phyloP scores from a whole-genome alignment of 2,329 filamentous ascomycete species.

The Cladosporium colombiae region DNA sequence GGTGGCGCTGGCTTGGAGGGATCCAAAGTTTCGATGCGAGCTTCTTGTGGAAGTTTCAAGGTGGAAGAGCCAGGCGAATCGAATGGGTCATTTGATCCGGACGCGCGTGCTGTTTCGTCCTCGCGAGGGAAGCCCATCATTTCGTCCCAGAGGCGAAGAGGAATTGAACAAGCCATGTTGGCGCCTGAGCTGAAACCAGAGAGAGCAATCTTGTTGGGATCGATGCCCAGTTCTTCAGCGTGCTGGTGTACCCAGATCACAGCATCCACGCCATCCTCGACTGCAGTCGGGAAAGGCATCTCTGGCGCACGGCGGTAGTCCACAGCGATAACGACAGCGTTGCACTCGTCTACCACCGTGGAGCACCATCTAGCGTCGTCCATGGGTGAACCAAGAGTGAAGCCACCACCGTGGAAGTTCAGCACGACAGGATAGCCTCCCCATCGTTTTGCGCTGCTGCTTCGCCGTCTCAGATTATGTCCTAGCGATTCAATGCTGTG shows the following conservation, averaged over 20 bases:
- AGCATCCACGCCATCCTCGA: slow-evolving; percentile 65
- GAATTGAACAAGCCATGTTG: slow-evolving; percentile 64
- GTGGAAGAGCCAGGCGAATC: slow-evolving; percentile 8
- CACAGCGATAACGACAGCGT: slow-evolving; percentile 61
- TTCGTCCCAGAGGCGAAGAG: slow-evolving; percentile 57
- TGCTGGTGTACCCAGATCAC: slow-evolving; percentile 60
- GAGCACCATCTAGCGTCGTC: slow-evolving; percentile 64
- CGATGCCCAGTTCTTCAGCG: slow-evolving; percentile 58
- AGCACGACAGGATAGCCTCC: slow-evolving; percentile 57
- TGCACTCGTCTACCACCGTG: slow-evolving; percentile 56
- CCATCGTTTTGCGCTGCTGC: slow-evolving; percentile 41
- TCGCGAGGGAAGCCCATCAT: slow-evolving; percentile 36
- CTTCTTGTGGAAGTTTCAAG: slow-evolving; percentile 1
- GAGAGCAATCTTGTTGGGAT: slow-evolving; percentile 58
- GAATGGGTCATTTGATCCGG: background rate
- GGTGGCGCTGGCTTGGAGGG: background rate
- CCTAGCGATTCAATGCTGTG: slow-evolving; percentile 30
- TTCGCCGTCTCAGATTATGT: slow-evolving; percentile 27
- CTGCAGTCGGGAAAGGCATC: slow-evolving; percentile 62
- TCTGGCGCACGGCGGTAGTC: slow-evolving; percentile 64
- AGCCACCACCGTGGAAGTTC: slow-evolving; percentile 67
- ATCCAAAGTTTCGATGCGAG: slow-evolving; percentile 9
- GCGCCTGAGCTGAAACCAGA: slow-evolving; percentile 65
- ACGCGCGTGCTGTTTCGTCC: slow-evolving; percentile 15
- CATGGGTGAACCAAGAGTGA: slow-evolving; percentile 59